Evolutionary conservation across 495 filamentous ascomycete genomes (phyloP), one percentile per base, ranked within the genome.

Genomic region (Collariella sp.): DNA sequence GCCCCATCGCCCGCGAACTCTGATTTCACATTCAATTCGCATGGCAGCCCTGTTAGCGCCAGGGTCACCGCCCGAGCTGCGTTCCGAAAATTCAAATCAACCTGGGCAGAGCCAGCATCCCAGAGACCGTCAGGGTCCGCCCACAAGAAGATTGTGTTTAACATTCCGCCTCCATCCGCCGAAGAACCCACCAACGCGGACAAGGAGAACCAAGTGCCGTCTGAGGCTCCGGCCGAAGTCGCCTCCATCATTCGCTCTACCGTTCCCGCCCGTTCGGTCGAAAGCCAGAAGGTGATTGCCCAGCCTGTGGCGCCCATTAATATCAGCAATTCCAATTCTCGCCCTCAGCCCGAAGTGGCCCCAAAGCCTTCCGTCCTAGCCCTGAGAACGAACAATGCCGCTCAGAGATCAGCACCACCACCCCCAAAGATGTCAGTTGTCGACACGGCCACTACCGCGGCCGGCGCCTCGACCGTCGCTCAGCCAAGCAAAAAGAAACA

Each of bases 371-470:
- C 84, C 60, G 83, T 85, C 23, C 73, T 98, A 5, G 79, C 83
- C 1, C 74, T 73, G 2, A 77, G 86, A 55, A 91, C 79, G 67
- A 83, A 82, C 55, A 98, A 97, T 61, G 93, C 91, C 10, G 88
- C 89, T 13, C 85, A 79, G 55, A 71, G 87, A 53, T 78, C 86
- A n/a, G 85, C 88, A n/a, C 85, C 83, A 10, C 87, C 89, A 5
- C 86, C 86, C 4, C 86, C 93, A 0, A 96, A 95, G 64, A 97
- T 97, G 91, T 91, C 88, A 1, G 85, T 96, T 15, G 73, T 96
- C 5, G 88, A 97, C 47, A 87, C 91, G 7, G 93, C 89, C 10
- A 96, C 93, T 5, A 85, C 88, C 24, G 83, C 83, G 4, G 90
- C 83, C 24, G 91, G 90, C 12, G 86, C 88, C 11, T 81, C 85